Base-by-base conservation (phyloP, 2,329 filamentous ascomycete genomes). In the Raffaelea albimanens region DNA sequence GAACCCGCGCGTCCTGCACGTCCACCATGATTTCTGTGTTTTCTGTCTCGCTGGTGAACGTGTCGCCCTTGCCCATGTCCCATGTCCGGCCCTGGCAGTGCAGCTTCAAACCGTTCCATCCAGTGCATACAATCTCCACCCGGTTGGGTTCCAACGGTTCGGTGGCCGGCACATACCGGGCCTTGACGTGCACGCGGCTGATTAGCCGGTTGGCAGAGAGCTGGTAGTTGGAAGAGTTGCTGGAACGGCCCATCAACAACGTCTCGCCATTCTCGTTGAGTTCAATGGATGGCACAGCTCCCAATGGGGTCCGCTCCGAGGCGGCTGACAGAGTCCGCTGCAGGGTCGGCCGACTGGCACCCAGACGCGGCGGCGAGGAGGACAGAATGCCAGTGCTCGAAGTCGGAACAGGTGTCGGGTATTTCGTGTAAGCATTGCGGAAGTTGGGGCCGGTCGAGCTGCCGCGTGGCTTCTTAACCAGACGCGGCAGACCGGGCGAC, bases 41-140 rank as follows among this genome's bases (percentile, higher is more conserved):
- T 61, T 90, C 87, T 25, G 89, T 90, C 66, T 95, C 87, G 49
- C 89, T 95, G 42, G 83, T 85, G 65, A 96, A 97, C 44, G 80
- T 85, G 62, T 95, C 89, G 18, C 86, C 88, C 69, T 95, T 96
- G 54, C 73, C 75, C 58, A 98, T 67, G 55, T 95, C 87, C 72
- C 87, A 91, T 3, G 87, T 85, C 55, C 83, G 82, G 48, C 88
- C 88, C 66, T 91, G 85, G 70, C 88, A 96, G 67, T 95, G 89
- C 56, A 98, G 69, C 69, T 88, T 95, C 55, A 93, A 74, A 16
- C 93, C 93, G 64, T 98, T 98, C 91, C 91, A 97, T 20, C 93
- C 93, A 59, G 85, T 79, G 71, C 93, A 98, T 59, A 87, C 76
- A 57, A 98, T 85, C 65, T 95, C 87, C 42, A 98, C 79, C 64